Percentiles rank a stretch among this genome's conserved stretches.
Evolutionary conservation across 345 rosid genomes (phyloP).

Genomic region (Eucalyptus urophylla): DNA sequence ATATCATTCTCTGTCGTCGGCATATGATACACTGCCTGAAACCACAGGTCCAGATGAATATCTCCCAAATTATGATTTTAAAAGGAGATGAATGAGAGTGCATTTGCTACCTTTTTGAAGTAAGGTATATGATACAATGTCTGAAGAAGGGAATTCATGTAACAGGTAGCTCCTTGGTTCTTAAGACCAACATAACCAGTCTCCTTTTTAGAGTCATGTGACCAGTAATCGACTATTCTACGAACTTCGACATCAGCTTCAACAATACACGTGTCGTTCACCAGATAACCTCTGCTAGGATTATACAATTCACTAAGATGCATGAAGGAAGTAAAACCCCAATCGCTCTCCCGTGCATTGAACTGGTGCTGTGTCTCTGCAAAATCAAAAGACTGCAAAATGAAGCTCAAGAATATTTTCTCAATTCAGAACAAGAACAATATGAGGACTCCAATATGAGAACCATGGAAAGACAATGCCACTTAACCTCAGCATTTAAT

Average conservation of each 20-base stretch:
- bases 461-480: neutral
- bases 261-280: slow-evolving; percentile 30
- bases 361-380: slow-evolving; percentile 53
- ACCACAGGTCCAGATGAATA: neutral
- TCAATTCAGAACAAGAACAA: neutral
- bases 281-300: slow-evolving; percentile 35
- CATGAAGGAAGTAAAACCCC: slow-evolving; percentile 61
- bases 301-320: slow-evolving; percentile 39
- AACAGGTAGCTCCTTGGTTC: slow-evolving; percentile 63
- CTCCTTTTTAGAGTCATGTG: slow-evolving; percentile 51
- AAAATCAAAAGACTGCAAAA: neutral
- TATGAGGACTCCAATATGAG: neutral
- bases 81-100: neutral
- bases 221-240: slow-evolving; percentile 37
- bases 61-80: neutral
- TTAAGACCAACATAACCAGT: slow-evolving; percentile 53
- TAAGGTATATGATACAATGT: slow-evolving; percentile 45
- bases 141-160: slow-evolving; percentile 56
- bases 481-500: neutral
- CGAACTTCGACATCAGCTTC: slow-evolving; percentile 55
- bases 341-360: slow-evolving; percentile 34
- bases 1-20: slow-evolving; percentile 56
- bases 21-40: slow-evolving; percentile 59
- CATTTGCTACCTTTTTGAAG: slow-evolving; percentile 35
- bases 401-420: neutral